These are phyloP conservation scores for Hortiboletus flavorubellus DNA, from an alignment of 768 basidiomycete species.

Conservation along the genomic window DNA sequence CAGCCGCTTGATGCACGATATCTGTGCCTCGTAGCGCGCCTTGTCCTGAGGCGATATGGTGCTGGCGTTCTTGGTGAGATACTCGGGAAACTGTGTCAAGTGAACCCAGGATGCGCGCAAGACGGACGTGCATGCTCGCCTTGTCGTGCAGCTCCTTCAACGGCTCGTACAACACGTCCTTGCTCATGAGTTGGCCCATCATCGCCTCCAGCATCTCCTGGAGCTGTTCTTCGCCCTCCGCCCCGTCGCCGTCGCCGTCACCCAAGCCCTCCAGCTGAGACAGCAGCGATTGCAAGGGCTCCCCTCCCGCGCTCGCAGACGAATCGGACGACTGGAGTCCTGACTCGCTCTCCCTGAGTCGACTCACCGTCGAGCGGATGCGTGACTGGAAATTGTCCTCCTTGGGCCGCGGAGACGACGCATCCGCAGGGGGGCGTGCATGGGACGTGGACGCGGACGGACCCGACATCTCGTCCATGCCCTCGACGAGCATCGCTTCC, in stretches of 20 bases:
- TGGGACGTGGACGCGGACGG: slow-evolving; percentile 1
- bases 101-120: neutral
- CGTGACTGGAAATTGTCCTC: slow-evolving; percentile 59
- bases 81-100: slow-evolving; percentile 59
- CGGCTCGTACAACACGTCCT: slow-evolving; percentile 69
- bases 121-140: slow-evolving; percentile 3
- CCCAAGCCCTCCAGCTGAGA: slow-evolving; percentile 36
- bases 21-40: slow-evolving; percentile 62
- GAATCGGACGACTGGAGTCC: slow-evolving; percentile 23
- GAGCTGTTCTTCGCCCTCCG: slow-evolving; percentile 49
- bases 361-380: slow-evolving; percentile 71
- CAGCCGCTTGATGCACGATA: slow-evolving; percentile 52
- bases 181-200: slow-evolving; percentile 33
- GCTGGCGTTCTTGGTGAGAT: slow-evolving; percentile 54
- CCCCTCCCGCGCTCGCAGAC: slow-evolving; percentile 18
- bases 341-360: slow-evolving; percentile 66
- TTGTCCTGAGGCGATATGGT: slow-evolving; percentile 57
- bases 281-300: slow-evolving; percentile 52
- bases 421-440: neutral
- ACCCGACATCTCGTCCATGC: slow-evolving; percentile 40
- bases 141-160: slow-evolving; percentile 63
- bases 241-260: slow-evolving; percentile 34
- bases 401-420: slow-evolving; percentile 7
- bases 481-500: slow-evolving; percentile 69
- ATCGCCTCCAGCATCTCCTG: slow-evolving; percentile 72